A percentile compares a stretch with the other conserved stretches of the same genome.
Conservation (phyloP, 192 early-diverging fungal species). For the Entomortierella lignicola region DNA sequence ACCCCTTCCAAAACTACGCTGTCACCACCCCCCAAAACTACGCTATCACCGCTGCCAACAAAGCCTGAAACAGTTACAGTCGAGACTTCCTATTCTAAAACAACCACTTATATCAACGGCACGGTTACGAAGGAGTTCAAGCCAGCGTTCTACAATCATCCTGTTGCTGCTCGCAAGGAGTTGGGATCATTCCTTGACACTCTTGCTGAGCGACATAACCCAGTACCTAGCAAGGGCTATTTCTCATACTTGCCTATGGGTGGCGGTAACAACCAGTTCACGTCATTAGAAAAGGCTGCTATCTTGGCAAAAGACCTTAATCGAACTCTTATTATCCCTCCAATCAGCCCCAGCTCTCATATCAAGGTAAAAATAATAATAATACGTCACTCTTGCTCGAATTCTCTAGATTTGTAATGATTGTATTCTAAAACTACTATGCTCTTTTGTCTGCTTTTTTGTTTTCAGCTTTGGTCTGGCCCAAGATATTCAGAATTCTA, state of each 20-base stretch:
- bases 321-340: constrained; percentile 41
- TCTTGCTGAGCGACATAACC: constrained; percentile 2
- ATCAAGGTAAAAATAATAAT: constrained; percentile 39
- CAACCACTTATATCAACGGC: constrained; percentile 19
- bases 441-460: neutral
- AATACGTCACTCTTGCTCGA: neutral
- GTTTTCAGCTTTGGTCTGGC: constrained; percentile 29
- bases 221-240: constrained; percentile 7
- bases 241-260: constrained; percentile 48
- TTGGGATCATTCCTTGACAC: constrained; percentile 46
- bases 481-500: constrained; percentile 48
- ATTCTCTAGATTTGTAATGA: no score
- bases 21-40: no score
- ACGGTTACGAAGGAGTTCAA: constrained; percentile 35
- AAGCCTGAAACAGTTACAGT: neutral
- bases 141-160: constrained; percentile 33
- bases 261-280: constrained; percentile 51
- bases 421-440: no score
- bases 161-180: constrained; percentile 17
- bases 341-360: constrained; percentile 45
- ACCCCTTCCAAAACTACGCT: no score
- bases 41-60: no score
- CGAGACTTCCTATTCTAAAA: neutral
- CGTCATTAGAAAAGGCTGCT: constrained; percentile 39
- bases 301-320: constrained; percentile 50